phyloP scores from a whole-genome alignment of 495 filamentous ascomycete species.

The Parmelia sp. region DNA sequence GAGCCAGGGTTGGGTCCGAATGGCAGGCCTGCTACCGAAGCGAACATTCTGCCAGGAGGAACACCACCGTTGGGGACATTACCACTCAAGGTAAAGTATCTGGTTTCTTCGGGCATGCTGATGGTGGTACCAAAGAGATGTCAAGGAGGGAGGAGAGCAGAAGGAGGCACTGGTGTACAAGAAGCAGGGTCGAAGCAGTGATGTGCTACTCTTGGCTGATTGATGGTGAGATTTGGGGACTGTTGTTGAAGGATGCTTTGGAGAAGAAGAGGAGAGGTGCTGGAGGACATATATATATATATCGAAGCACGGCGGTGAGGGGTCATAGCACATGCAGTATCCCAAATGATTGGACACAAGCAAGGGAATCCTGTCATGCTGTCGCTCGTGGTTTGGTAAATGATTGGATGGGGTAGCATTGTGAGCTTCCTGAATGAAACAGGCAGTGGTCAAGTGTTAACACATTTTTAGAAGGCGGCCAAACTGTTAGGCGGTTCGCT shows the following conservation, averaged over 20 bases:
- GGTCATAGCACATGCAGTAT: background rate
- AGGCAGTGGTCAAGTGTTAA: background rate
- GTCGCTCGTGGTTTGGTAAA: background rate
- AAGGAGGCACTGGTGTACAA: background rate
- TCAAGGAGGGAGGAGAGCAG: background rate
- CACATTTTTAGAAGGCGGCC: background rate
- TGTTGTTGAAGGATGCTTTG: background rate
- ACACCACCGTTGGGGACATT: slow-evolving; percentile 19
- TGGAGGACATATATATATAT: background rate
- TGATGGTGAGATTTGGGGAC: background rate
- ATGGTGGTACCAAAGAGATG: background rate
- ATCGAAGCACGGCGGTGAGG: background rate
- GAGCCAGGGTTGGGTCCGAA: background rate
- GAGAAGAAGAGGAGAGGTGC: background rate
- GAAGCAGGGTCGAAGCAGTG: background rate
- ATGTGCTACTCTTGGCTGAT: background rate
- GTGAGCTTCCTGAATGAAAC: background rate
- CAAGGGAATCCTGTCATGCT: background rate
- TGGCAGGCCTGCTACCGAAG: background rate
- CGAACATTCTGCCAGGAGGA: slow-evolving; percentile 17
- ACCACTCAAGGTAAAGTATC: slow-evolving; percentile 21
- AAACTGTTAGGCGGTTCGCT: background rate
- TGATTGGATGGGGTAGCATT: background rate
- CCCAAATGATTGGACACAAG: background rate
- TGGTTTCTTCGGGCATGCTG: slow-evolving; percentile 7